Conservation (phyloP, 2,329 filamentous ascomycete species). For the Rhynchosporium graminicola region DNA sequence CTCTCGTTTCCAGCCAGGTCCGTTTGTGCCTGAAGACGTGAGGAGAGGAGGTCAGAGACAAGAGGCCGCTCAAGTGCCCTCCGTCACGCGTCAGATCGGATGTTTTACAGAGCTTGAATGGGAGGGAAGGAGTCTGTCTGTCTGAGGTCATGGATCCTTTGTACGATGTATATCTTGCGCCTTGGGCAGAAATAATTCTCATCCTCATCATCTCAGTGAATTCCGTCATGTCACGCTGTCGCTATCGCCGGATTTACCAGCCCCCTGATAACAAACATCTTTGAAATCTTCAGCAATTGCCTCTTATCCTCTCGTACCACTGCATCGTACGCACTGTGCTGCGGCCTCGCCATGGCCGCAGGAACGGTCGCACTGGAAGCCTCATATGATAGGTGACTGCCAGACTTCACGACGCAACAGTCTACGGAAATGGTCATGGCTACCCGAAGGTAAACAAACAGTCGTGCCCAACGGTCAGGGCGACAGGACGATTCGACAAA, state of each 20-base stretch:
- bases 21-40: neutral
- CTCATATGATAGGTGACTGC: slow-evolving; percentile 12
- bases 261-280: neutral
- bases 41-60: neutral
- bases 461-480: slow-evolving; percentile 10
- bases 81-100: slow-evolving; percentile 8
- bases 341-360: slow-evolving; percentile 8
- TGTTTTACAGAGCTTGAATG: slow-evolving; percentile 11
- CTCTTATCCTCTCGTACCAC: slow-evolving; percentile 6
- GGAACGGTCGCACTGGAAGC: slow-evolving; percentile 13
- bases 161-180: neutral
- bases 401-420: neutral
- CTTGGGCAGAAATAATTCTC: slow-evolving; percentile 11
- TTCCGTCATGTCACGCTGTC: slow-evolving; percentile 5
- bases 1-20: neutral
- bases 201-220: neutral
- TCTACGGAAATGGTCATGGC: neutral
- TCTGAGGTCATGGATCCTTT: slow-evolving; percentile 3
- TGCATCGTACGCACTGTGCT: slow-evolving; percentile 8
- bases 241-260: slow-evolving; percentile 1
- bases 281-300: slow-evolving; percentile 2
- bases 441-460: slow-evolving; percentile 8
- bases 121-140: slow-evolving; percentile 1
- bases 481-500: slow-evolving; percentile 10
- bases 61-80: slow-evolving; percentile 3